These are phyloP conservation scores for Zoysia pacifica DNA, from an alignment of 176 grass and related monocot genomes.

Conservation along the genomic window DNA sequence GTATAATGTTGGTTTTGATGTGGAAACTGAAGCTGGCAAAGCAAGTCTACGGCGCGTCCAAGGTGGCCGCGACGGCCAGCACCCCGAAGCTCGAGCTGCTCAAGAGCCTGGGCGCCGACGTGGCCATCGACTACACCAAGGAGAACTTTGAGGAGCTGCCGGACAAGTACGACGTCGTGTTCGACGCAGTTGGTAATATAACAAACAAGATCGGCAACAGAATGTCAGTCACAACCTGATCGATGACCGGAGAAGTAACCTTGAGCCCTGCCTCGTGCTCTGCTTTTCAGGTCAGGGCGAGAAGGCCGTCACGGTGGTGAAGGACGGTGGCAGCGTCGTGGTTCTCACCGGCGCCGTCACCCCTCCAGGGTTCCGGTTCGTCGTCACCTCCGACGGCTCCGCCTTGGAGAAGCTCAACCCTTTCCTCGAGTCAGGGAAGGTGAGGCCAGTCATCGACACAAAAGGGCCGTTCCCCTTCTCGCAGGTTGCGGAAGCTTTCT, in stretches of 20 bases:
- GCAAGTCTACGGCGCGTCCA: slow-evolving; percentile 72
- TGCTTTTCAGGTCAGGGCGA: slow-evolving; percentile 75
- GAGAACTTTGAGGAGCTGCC: slow-evolving; percentile 72
- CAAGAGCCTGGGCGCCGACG: slow-evolving; percentile 69
- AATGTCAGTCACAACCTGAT: not conserved
- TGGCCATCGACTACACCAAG: slow-evolving; percentile 91
- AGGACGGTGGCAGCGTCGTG: slow-evolving; percentile 76
- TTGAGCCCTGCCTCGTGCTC: not conserved
- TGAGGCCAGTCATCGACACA: slow-evolving; percentile 73
- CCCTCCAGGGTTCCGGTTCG: slow-evolving; percentile 82
- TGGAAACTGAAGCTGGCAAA: slow-evolving; percentile 60
- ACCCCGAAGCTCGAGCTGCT: slow-evolving; percentile 77
- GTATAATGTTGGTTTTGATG: not conserved
- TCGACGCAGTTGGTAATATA: slow-evolving; percentile 78
- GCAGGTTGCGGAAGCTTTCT: slow-evolving; percentile 73
- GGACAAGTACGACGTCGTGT: slow-evolving; percentile 79
- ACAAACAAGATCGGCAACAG: not conserved
- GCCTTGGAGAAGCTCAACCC: slow-evolving; percentile 73
- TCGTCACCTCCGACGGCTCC: slow-evolving; percentile 74
- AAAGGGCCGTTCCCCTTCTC: slow-evolving; percentile 71
- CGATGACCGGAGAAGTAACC: not conserved
- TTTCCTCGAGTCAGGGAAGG: slow-evolving; percentile 75
- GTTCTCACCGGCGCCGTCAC: slow-evolving; percentile 64
- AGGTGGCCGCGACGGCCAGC: slow-evolving; percentile 68
- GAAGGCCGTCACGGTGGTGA: slow-evolving; percentile 70